Base-by-base conservation (phyloP, 495 filamentous ascomycete genomes). In the Penicillium coffeae region DNA sequence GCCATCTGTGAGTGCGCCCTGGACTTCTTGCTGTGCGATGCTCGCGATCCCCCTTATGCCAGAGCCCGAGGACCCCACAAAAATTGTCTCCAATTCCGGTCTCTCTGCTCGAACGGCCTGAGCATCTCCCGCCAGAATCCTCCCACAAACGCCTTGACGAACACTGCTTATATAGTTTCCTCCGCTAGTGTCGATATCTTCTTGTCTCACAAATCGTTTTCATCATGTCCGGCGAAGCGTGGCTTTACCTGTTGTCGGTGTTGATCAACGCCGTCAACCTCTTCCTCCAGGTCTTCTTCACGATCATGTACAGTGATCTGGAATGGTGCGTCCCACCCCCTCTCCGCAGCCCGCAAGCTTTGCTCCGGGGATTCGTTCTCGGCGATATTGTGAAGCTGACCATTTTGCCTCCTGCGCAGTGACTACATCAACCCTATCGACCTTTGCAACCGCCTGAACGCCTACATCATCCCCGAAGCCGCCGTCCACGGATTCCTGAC, bases 391-490 rank as follows among this genome's bases (percentile, higher is more conserved):
- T n/a, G n/a, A n/a, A 20, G 38, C 61, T 61, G 58, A 64, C 57
- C 51, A 38, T 21, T 50, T 42, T 21, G 38, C 43, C 39, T 53
- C 45, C 41, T 15, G 42, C 27, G 37, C 59, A 95, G 92, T 75
- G 94, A 99, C 75, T 99, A 99, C 75, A 97, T 99, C 77, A 99
- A 99, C 76, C 94, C 94, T 13, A 97, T 97, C 78, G 94, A 99
- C 65, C 91, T 99, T 55, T 99, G 94, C 86, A 99, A 99, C 85
- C 88, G 94, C 58, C 88, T 99, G 54, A 99, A 99, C 77, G 90
- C 90, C 68, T 97, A 99, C 77, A 99, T 99, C 69, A 84, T 97
- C 66, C 94, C 94, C 66, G 94, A 99, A 81, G 94, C 93, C 58
- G 91, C 88, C 54, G 91, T 99, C 50, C 94, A 99, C 65, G 90